phyloP scores from a whole-genome alignment of 257 asterid genomes.

The Capsicum chinense region DNA sequence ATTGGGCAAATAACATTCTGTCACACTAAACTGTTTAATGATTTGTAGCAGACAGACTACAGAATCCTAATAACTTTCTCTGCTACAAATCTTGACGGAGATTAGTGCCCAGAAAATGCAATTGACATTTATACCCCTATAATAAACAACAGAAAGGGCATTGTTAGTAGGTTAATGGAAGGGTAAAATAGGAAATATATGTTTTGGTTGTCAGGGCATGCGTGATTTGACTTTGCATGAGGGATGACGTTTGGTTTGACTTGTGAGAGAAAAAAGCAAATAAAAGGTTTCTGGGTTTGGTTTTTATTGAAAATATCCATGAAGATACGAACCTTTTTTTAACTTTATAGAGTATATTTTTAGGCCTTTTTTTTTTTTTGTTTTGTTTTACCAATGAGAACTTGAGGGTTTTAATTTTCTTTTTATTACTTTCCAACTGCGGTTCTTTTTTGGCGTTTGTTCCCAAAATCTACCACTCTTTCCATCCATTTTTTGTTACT shows the following conservation, averaged over 20 bases:
- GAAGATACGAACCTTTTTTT: slow-evolving; percentile 15
- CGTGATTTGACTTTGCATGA: slow-evolving; percentile 34
- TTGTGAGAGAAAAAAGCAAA: neutral
- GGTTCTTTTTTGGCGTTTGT: neutral
- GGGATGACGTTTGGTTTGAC: slow-evolving; percentile 25
- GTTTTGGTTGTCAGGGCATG: slow-evolving; percentile 23
- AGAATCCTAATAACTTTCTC: slow-evolving; percentile 12
- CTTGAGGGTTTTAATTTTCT: neutral
- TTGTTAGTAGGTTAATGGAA: neutral
- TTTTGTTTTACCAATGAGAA: neutral
- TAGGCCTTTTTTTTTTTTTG: neutral
- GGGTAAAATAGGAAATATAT: neutral
- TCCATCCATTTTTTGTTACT: too few species aligned
- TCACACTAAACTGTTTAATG: slow-evolving; percentile 4
- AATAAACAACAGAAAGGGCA: neutral
- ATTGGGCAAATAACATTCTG: slow-evolving; percentile 26
- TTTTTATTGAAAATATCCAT: neutral
- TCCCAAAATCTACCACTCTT: neutral
- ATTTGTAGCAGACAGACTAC: neutral
- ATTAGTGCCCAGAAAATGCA: neutral
- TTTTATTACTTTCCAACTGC: neutral
- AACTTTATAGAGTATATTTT: neutral
- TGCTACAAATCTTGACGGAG: slow-evolving; percentile 21
- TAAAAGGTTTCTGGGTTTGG: neutral
- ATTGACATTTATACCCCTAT: neutral